These are phyloP conservation scores for Plasmodium gaboni DNA, from an alignment of 169 alveolate genomes.

Conservation along the genomic window DNA sequence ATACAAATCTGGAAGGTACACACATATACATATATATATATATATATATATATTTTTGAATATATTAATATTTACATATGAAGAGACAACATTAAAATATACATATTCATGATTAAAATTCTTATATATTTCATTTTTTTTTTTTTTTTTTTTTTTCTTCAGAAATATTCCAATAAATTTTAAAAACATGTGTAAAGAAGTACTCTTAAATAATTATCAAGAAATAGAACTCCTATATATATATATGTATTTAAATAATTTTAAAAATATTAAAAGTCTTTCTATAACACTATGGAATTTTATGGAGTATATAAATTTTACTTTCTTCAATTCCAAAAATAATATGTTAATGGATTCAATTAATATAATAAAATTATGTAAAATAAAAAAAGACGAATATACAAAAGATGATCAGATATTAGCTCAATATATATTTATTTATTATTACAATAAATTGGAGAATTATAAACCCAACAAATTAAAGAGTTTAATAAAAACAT, in stretches of 20 bases:
- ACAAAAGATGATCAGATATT: conserved; percentile 8
- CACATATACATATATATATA: not conserved
- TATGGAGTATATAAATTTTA: conserved; percentile 58
- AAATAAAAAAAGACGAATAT: conserved; percentile 9
- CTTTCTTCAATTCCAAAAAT: conserved; percentile 29
- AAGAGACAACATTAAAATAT: not conserved
- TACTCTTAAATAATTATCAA: conserved; percentile 30
- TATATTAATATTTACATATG: not conserved
- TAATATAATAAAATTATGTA: conserved; percentile 50
- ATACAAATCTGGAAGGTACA: conserved; percentile 37
- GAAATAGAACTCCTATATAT: conserved; percentile 48
- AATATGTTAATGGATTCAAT: conserved; percentile 39
- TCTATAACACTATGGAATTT: conserved; percentile 41
- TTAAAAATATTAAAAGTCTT: conserved; percentile 11
- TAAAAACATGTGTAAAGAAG: conserved; percentile 55
- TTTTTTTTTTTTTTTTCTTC: conserved; percentile 17
- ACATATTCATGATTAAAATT: not conserved
- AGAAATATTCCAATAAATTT: conserved; percentile 43
- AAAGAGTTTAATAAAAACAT: conserved; percentile 37
- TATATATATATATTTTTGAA: not conserved
- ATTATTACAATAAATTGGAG: conserved; percentile 50
- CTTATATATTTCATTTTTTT: not conserved
- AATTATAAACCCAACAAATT: conserved; percentile 28
- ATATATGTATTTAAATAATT: conserved; percentile 35
- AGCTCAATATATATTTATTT: conserved; percentile 35